Evolutionary conservation across 257 asterid genomes (phyloP).

Genomic region (Jacaranda copaia): DNA sequence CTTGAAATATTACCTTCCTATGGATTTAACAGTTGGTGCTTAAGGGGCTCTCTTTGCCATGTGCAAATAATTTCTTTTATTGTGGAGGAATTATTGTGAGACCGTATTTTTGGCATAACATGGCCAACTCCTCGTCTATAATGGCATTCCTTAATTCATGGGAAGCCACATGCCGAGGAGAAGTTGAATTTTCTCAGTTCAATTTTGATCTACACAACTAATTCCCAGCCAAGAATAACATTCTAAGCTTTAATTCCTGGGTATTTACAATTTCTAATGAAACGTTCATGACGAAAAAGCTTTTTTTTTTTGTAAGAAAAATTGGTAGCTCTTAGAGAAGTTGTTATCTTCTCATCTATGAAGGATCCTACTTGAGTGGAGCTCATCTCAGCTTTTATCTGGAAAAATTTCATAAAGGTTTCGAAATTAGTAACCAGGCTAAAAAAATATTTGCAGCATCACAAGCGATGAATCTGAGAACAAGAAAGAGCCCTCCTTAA

Average conservation of each 20-base stretch:
- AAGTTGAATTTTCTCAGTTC: background rate
- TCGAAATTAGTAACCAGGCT: constrained; percentile 22
- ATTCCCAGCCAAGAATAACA: constrained; percentile 35
- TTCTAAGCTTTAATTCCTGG: constrained; percentile 10
- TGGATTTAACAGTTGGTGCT: background rate
- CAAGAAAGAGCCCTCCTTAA: constrained; percentile 42
- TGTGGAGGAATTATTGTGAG: constrained; percentile 38
- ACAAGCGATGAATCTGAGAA: constrained; percentile 49
- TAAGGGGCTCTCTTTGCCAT: constrained; percentile 6
- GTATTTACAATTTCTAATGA: background rate
- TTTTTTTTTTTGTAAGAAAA: constrained; percentile 38
- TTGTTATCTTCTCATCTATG: background rate
- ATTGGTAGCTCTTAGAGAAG: constrained; percentile 17
- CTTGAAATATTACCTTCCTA: constrained; percentile 34
- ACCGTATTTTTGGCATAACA: constrained; percentile 37
- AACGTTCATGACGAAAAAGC: background rate
- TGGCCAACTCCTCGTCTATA: constrained; percentile 41
- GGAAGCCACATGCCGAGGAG: constrained; percentile 38
- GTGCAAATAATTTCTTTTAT: constrained; percentile 35
- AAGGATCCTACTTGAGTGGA: constrained; percentile 59
- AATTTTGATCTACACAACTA: constrained; percentile 16
- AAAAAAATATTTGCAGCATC: constrained; percentile 16
- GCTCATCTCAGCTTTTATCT: constrained; percentile 52
- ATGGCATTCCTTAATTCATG: constrained; percentile 47
- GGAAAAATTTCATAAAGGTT: constrained; percentile 42